Conservation (phyloP, 2,329 filamentous ascomycete genomes). For the Cladosporium sp. region DNA sequence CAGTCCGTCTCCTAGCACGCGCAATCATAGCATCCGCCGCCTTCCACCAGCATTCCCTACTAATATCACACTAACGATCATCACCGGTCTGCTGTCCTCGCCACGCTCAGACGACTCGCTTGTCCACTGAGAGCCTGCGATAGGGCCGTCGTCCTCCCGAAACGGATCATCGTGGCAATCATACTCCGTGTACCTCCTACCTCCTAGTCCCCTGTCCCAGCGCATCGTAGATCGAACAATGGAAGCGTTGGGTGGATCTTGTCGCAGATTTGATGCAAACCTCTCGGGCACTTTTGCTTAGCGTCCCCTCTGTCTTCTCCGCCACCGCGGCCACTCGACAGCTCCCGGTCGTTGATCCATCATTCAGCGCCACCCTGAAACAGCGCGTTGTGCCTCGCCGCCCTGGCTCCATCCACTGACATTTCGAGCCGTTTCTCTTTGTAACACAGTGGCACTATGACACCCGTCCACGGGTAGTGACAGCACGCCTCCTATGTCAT, state of each 20-base stretch:
- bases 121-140: not conserved
- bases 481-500: conserved; percentile 7
- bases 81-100: not conserved
- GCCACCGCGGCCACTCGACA: not conserved
- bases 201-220: conserved; percentile 8
- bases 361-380: not conserved
- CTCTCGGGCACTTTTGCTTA: conserved; percentile 8
- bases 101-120: conserved; percentile 5
- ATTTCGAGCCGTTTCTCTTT: conserved; percentile 2
- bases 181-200: not conserved
- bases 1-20: not conserved
- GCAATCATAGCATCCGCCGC: not conserved
- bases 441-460: not conserved
- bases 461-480: not conserved
- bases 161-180: conserved; percentile 1
- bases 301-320: not conserved
- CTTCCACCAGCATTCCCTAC: not conserved
- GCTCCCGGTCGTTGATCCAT: no score
- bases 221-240: conserved; percentile 9
- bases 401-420: not conserved
- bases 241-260: conserved; percentile 4
- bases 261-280: conserved; percentile 10
- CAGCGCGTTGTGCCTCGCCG: conserved; percentile 6
- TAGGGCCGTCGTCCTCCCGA: not conserved
- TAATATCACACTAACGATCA: not conserved